Conservation (phyloP, 2,329 filamentous ascomycete species). For the Exophiala phaeomuriformis region DNA sequence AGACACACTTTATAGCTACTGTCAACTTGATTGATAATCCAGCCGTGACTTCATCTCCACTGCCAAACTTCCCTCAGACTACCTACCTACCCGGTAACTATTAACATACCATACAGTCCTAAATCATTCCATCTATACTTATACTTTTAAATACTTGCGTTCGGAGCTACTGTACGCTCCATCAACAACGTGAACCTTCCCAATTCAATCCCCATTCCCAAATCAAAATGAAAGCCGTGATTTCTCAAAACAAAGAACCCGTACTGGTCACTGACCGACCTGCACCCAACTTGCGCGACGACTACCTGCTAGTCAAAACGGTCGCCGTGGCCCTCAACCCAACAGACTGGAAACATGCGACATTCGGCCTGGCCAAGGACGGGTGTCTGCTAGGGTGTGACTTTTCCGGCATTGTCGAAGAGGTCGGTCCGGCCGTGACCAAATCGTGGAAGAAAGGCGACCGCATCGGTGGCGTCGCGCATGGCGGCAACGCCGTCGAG, state of each 20-base stretch:
- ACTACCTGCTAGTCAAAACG: slow-evolving; percentile 40
- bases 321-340: slow-evolving; percentile 38
- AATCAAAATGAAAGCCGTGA: slow-evolving; percentile 20
- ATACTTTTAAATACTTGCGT: no score
- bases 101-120: no score
- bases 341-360: slow-evolving; percentile 50
- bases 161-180: no score
- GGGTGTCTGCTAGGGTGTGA: slow-evolving; percentile 37
- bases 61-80: no score
- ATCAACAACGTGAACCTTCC: no score
- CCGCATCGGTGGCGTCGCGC: slow-evolving; percentile 33
- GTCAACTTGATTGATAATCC: no score
- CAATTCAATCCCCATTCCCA: no score
- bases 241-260: slow-evolving; percentile 18
- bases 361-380: slow-evolving; percentile 24
- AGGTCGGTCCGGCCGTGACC: slow-evolving; percentile 21
- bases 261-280: slow-evolving; percentile 29
- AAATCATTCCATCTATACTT: no score
- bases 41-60: no score
- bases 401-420: slow-evolving; percentile 31
- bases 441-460: slow-evolving; percentile 31
- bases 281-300: slow-evolving; percentile 19
- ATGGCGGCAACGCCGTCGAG: slow-evolving; percentile 30
- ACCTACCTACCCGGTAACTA: no score
- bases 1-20: no score